Base-by-base conservation (phyloP, 225 moss, liverwort and hornwort genomes). In the Lunularia cruciata region DNA sequence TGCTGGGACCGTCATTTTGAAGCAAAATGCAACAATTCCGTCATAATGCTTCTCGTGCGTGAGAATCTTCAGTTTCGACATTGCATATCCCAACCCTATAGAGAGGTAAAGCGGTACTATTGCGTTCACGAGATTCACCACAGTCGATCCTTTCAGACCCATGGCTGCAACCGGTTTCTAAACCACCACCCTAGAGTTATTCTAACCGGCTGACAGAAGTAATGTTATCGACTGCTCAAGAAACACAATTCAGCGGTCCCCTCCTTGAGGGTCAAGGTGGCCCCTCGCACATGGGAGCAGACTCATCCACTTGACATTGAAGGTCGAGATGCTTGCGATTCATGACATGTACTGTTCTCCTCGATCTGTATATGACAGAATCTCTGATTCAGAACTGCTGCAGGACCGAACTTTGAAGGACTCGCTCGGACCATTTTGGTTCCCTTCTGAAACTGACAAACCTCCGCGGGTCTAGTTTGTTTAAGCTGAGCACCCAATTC, bases 21-120 rank as follows among this genome's bases (percentile, higher is more conserved):
- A 45, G n/a, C 33, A 65, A 37, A 74, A 77, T 31, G 69, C 60
- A 4, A 60, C 59, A 13, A 77, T 60, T 13, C 77, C 77, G 2
- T 16, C 47, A 54, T 65, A 65, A 52, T 62, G 64, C 54, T 45
- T 9, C 37, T 56, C 51, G 20, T 66, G 52, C 1, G 73, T 47
- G 19, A 81, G 66, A 12, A 81, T 55, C 23, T 70, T 26, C 20
- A 74, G 26, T 42, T 71, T 77, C 0, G 71, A 34, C 8, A 72
- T 62, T 12, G 15, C 3, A 25, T 49, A 81, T 3, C 77, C 81
- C 60, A 81, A 20, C 0, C 22, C 77, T 19, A 74, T 71, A 32
- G 66, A 60, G 11, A 71, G 18, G 43, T 77, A 81, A 0, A 81
- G 47, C 0, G 81, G 81, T 16, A 63, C 71, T 3, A 81, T 31